These are phyloP conservation scores for Aphanomyces invadans DNA, from an alignment of 352 stramenopile species.

Conservation along the genomic window DNA sequence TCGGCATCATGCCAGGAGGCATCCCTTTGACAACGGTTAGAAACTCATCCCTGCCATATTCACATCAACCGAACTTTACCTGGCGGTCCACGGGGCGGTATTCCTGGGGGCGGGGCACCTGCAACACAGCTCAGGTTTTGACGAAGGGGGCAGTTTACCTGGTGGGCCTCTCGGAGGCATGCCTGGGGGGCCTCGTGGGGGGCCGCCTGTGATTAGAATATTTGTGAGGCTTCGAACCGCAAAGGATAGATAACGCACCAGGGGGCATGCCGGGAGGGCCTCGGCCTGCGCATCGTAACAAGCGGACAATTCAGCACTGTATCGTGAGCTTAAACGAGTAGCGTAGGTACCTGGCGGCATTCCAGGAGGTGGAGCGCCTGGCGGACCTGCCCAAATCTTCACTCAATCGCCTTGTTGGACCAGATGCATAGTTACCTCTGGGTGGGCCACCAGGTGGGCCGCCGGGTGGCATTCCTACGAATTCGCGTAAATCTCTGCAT, in stretches of 20 bases:
- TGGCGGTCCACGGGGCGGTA: slow-evolving; percentile 28
- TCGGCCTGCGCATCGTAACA: background rate
- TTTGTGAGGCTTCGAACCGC: background rate
- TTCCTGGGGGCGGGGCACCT: slow-evolving; percentile 27
- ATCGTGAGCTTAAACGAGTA: background rate
- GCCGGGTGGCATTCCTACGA: background rate
- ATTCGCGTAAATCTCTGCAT: too few species aligned
- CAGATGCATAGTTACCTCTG: slow-evolving; percentile 25
- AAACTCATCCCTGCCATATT: background rate
- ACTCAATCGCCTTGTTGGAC: too few species aligned
- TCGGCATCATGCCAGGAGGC: slow-evolving; percentile 28
- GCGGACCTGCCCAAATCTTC: slow-evolving; percentile 28
- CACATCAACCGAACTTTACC: too few species aligned
- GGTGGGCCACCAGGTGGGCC: background rate
- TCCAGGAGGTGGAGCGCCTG: slow-evolving; percentile 36
- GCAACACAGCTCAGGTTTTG: background rate
- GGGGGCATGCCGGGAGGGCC: background rate
- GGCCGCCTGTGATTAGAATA: background rate
- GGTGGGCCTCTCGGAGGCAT: slow-evolving; percentile 19
- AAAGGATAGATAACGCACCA: background rate
- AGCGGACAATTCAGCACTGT: background rate
- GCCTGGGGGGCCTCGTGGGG: slow-evolving; percentile 22
- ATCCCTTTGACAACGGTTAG: slow-evolving; percentile 11
- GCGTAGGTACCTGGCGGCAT: slow-evolving; percentile 31
- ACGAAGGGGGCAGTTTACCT: slow-evolving; percentile 9